Conservation (phyloP, 768 basidiomycete genomes). For the Mycena maculata region DNA sequence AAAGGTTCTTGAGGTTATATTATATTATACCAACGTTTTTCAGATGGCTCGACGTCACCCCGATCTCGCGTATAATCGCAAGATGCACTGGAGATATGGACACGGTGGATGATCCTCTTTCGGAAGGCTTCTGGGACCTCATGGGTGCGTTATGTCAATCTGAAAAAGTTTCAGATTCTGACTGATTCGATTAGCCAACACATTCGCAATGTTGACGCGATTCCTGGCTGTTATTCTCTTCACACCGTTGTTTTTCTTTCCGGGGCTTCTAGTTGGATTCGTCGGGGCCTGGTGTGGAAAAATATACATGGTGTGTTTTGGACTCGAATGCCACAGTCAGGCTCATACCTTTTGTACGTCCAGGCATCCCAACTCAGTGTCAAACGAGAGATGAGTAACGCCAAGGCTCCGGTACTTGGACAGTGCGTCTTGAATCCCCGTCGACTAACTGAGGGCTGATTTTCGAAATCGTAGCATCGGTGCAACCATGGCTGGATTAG, state of each 20-base stretch:
- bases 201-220: conserved; percentile 53
- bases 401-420: conserved; percentile 46
- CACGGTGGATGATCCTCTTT: conserved; percentile 60
- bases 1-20: too few species aligned
- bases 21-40: conserved; percentile 69
- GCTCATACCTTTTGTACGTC: too few species aligned
- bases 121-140: conserved; percentile 39
- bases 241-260: conserved; percentile 58
- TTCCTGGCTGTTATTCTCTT: conserved; percentile 57
- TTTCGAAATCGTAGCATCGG: conserved; percentile 53
- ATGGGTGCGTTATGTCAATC: conserved; percentile 40
- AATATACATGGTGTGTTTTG: too few species aligned
- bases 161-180: background rate
- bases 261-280: conserved; percentile 54
- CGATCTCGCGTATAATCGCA: conserved; percentile 67
- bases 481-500: conserved; percentile 68
- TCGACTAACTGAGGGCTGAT: background rate
- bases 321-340: too few species aligned
- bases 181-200: background rate
- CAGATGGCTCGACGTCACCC: conserved; percentile 67
- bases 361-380: conserved; percentile 57
- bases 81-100: conserved; percentile 77
- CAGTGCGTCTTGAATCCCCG: conserved; percentile 52
- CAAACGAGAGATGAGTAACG: conserved; percentile 61
- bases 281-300: conserved; percentile 58